A percentile compares a stretch with the other conserved stretches of the same genome.
phyloP scores from a whole-genome alignment of 352 stramenopile species.

The Ophiocytium majus region DNA sequence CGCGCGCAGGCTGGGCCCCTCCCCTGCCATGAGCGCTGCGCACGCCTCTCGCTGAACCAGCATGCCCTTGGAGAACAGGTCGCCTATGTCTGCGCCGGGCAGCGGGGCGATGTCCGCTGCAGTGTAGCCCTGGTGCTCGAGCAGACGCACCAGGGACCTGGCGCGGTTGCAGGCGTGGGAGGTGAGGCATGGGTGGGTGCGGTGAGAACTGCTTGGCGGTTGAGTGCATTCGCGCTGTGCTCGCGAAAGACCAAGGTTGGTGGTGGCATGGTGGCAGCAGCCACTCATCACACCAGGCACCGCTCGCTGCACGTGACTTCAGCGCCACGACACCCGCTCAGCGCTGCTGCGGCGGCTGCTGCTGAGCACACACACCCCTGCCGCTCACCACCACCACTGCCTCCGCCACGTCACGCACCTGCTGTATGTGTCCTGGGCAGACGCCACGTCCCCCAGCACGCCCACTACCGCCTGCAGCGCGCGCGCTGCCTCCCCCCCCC shows the following conservation, averaged over 20 bases:
- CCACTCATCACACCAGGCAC: no score
- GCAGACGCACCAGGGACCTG: neutral
- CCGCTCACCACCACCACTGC: no score
- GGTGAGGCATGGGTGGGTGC: no score
- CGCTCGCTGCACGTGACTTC: no score
- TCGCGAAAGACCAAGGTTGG: no score
- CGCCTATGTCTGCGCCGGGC: neutral
- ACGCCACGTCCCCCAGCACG: slow-evolving; percentile 31
- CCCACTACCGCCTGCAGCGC: slow-evolving; percentile 34
- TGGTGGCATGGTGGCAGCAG: no score
- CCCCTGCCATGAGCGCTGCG: slow-evolving; percentile 26
- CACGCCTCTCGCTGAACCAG: neutral
- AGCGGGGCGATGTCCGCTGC: neutral
- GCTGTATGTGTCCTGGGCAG: neutral
- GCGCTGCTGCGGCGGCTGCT: no score
- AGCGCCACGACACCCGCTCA: no score
- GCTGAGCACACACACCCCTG: no score
- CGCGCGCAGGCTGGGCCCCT: slow-evolving; percentile 27
- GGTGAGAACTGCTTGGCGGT: no score
- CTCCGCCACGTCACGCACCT: no score
- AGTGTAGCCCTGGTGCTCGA: slow-evolving; percentile 14
- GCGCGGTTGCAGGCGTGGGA: neutral
- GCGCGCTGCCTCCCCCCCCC: slow-evolving; percentile 22
- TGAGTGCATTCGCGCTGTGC: no score
- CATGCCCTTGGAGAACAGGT: slow-evolving; percentile 15